A percentile compares a stretch with the other conserved stretches of the same genome.
These are phyloP conservation scores for Rhytidhysteron rufulum DNA, from an alignment of 2,329 filamentous ascomycete genomes.

Conservation along the genomic window DNA sequence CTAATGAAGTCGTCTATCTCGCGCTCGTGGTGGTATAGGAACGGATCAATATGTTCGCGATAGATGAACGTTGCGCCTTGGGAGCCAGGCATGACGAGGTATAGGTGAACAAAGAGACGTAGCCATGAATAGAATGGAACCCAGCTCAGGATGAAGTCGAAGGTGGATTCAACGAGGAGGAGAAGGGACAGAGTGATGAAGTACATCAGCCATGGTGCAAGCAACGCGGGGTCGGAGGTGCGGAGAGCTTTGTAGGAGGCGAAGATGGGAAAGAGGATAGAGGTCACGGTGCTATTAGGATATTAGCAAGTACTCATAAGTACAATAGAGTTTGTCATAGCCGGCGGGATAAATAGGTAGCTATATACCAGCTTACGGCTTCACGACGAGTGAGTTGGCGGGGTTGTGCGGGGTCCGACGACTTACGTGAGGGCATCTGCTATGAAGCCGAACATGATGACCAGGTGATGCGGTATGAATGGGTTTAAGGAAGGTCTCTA, in stretches of 20 bases:
- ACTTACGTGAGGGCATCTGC: conserved; percentile 36
- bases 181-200: conserved; percentile 88
- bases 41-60: conserved; percentile 79
- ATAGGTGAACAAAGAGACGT: conserved; percentile 80
- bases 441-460: conserved; percentile 35
- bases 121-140: conserved; percentile 93
- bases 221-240: conserved; percentile 79
- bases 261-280: conserved; percentile 91
- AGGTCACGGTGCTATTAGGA: conserved; percentile 67
- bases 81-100: conserved; percentile 96
- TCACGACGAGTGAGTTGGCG: neutral
- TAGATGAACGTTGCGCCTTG: conserved; percentile 88
- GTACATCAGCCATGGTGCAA: conserved; percentile 99
- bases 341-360: too few relatives aligned
- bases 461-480: too few relatives aligned
- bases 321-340: conserved; percentile 24
- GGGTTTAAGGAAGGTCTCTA: too few relatives aligned
- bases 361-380: neutral
- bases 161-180: conserved; percentile 80
- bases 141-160: conserved; percentile 83
- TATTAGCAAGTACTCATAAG: conserved; percentile 16
- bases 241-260: conserved; percentile 98
- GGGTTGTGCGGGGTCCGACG: neutral
- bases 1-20: conserved; percentile 90
- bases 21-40: conserved; percentile 78